Percentiles rank a stretch among this genome's conserved stretches.
Evolutionary conservation across 768 basidiomycete species (phyloP).

Genomic region (Trametes coccinea): DNA sequence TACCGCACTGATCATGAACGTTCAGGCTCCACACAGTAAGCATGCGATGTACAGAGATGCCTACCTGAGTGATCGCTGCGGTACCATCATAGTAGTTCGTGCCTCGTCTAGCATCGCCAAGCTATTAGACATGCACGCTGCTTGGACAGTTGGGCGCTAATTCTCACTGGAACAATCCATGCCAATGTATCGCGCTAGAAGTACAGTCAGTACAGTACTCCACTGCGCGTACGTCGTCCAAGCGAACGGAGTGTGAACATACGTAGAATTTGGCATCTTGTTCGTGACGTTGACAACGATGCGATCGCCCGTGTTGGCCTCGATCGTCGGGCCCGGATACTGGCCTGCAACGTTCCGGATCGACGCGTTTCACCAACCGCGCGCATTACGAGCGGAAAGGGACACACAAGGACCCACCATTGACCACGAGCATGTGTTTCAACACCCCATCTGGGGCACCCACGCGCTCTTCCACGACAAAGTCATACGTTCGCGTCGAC

Average conservation of each 20-base stretch:
- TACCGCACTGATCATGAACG: conserved; percentile 43
- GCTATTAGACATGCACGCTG: not conserved
- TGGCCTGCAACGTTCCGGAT: conserved; percentile 22
- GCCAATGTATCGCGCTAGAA: conserved; percentile 38
- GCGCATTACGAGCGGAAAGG: not conserved
- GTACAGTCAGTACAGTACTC: not conserved
- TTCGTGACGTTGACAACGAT: conserved; percentile 40
- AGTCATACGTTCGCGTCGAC: conserved; percentile 43
- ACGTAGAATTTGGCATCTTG: conserved; percentile 34
- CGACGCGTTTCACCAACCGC: no score
- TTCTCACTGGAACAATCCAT: conserved; percentile 27
- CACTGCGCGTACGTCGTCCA: no score
- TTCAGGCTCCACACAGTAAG: no score
- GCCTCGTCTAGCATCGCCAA: conserved; percentile 17
- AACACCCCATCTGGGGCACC: conserved; percentile 45
- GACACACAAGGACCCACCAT: conserved; percentile 32
- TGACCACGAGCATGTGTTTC: conserved; percentile 48
- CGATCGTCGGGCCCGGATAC: conserved; percentile 41
- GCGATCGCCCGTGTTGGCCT: conserved; percentile 39
- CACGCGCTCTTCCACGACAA: conserved; percentile 40
- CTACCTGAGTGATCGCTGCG: conserved; percentile 38
- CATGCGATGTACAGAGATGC: not conserved
- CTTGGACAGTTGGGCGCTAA: not conserved
- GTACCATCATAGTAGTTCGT: conserved; percentile 54
- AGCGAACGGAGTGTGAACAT: conserved; percentile 6